phyloP scores from a whole-genome alignment of 345 rosid species.

The Eucalyptus viminalis region DNA sequence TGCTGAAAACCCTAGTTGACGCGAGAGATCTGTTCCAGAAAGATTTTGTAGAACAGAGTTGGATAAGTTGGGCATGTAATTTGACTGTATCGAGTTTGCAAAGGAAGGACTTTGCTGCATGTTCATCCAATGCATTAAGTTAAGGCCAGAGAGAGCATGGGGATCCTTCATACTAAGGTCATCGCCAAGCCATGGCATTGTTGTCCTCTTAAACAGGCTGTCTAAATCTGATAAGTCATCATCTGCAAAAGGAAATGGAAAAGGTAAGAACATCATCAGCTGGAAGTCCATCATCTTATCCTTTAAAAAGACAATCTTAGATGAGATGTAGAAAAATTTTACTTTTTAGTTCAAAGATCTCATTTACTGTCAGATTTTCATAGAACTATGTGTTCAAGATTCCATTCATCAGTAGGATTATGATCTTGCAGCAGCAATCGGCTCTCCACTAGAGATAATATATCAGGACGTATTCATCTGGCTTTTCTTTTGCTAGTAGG shows the following conservation, averaged over 20 bases:
- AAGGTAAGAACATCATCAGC: background rate
- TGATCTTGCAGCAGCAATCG: background rate
- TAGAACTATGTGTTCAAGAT: background rate
- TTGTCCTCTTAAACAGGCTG: constrained; percentile 62
- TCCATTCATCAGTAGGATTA: background rate
- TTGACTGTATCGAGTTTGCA: constrained; percentile 34
- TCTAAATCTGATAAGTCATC: constrained; percentile 67
- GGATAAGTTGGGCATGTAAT: constrained; percentile 29
- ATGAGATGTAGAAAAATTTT: background rate
- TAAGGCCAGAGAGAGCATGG: constrained; percentile 51
- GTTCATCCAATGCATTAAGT: constrained; percentile 91
- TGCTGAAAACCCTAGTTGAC: constrained; percentile 30
- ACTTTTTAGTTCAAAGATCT: background rate
- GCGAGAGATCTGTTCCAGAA: constrained; percentile 32
- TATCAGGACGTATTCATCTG: background rate
- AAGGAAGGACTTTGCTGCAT: constrained; percentile 64
- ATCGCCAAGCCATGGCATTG: constrained; percentile 90
- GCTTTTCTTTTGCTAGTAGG: background rate
- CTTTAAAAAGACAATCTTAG: background rate
- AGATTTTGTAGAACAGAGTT: constrained; percentile 34
- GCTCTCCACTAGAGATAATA: background rate
- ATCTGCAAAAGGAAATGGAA: constrained; percentile 25
- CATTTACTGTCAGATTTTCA: background rate
- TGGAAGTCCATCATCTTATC: background rate
- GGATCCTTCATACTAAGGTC: constrained; percentile 62